Base-by-base conservation (phyloP, 1,139 yeast species). In the Meyerozyma carpophila region DNA sequence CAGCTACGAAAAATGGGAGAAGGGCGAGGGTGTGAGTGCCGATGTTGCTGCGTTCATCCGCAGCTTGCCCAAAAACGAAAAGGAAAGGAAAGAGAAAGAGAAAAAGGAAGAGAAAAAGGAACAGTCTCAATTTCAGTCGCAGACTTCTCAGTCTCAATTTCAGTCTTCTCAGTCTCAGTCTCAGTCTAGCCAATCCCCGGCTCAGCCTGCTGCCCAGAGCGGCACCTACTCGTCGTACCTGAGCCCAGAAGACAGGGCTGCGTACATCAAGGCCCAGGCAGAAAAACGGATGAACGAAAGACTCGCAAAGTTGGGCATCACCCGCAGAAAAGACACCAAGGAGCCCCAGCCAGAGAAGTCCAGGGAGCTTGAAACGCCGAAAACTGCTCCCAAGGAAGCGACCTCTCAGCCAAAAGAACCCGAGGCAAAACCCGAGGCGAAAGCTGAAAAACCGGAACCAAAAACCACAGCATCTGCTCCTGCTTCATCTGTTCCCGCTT, bases 221-320 rank as follows among this genome's bases (percentile, higher is more conserved):
- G 24, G 8, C 8, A 21, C 24, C 8, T 39, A 41, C 13, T 20
- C 11, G 36, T 31, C 37, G 28, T 70, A 68, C 52, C 61, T 53
- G 18, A 66, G 70, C 13, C 74, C 76, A 8, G 86, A 80, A 52
- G 95, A 88, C 45, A 75, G 96, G 51, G 78, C 94, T 7, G 91
- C 91, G 6, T 82, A 82, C 53, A 84, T 90, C 47, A 89, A 88
- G 59, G 96, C 93, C 10, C 95, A 88, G 56, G 98, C 98, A 0
- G 88, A 86, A 54, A 81, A 84, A 62, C 79, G 89, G 57, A 90
- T 91, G 95, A 84, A 82, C 50, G 97, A 90, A 56, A 74, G 94
- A 54, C 73, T 90, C 58, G 96, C 96, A 1, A 86, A 85, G 50
- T 74, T 91, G 46, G 97, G 97, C 1, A 80, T 88, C 43, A 69